Percentiles rank a stretch among this genome's conserved stretches.
Evolutionary conservation across 441 rosid genomes (phyloP).

Genomic region (Gossypium schwendimanii): DNA sequence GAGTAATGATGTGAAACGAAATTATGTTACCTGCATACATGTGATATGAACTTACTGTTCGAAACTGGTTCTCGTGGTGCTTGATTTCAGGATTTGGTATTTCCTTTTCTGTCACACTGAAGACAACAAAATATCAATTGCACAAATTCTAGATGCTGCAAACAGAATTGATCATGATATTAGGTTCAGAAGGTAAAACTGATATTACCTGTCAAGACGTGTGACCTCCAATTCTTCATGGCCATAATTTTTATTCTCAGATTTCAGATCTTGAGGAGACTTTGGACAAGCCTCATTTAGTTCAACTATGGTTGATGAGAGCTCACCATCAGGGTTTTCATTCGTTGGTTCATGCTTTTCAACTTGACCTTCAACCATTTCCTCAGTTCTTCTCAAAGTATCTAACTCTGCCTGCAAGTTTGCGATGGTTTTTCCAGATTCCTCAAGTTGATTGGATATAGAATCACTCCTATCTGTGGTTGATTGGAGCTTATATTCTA

Average conservation of each 20-base stretch:
- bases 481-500: constrained; percentile 27
- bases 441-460: constrained; percentile 32
- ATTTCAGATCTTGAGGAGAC: constrained; percentile 37
- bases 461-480: constrained; percentile 23
- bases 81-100: constrained; percentile 24
- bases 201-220: constrained; percentile 46
- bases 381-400: constrained; percentile 27
- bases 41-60: constrained; percentile 48
- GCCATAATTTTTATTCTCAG: constrained; percentile 36
- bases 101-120: constrained; percentile 44
- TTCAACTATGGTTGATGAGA: constrained; percentile 32
- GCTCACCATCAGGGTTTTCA: constrained; percentile 35
- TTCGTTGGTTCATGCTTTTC: constrained; percentile 31
- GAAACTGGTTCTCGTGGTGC: constrained; percentile 44
- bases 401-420: constrained; percentile 32
- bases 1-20: not conserved
- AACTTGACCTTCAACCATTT: constrained; percentile 29
- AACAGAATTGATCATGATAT: not conserved
- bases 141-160: constrained; percentile 17
- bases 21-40: not conserved
- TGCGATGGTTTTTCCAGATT: constrained; percentile 35
- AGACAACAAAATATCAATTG: constrained; percentile 18
- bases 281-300: constrained; percentile 32
- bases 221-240: constrained; percentile 43
- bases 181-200: not conserved